Evolutionary conservation across 2,329 filamentous ascomycete genomes (phyloP), one percentile per base, ranked within the genome.

Genomic region (Aspergillus proliferans): DNA sequence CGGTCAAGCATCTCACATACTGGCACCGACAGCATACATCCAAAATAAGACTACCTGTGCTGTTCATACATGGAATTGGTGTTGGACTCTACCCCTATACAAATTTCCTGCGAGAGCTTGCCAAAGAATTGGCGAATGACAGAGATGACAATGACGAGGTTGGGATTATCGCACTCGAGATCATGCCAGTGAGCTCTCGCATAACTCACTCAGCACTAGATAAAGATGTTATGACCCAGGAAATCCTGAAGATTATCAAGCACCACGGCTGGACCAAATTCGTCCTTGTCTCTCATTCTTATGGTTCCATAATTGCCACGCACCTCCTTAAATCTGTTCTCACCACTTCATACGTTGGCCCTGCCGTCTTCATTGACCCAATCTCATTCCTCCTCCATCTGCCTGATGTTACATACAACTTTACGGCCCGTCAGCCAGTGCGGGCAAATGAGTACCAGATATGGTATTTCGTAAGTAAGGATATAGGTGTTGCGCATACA

Each of bases 31-130:
- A 81, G 4, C 84, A 87, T 59, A 80, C 75, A 0, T 82, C 80
- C 1, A 75, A 74, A 46, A 78, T 72, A 1, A 72, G 73, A 39
- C 67, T 79, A 0, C 85, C 85, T 0, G 66, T 88, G 6, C 66
- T 88, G 3, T 87, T 87, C 66, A 74, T 87, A 43, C 85, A 88
- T 56, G 85, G 85, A 14, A 86, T 87, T 44, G 84, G 85, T 39
- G 75, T 88, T 49, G 85, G 85, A 0, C 74, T 88, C 2, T 79
- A 79, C 60, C 78, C 83, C 0, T 86, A 87, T 56, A 69, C 76
- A 10, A 63, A 68, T 14, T 85, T 85, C 58, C 68, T 88, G 1
- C 62, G 67, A 30, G 74, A 77, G 45, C 65, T 87, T 80, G 3
- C 30, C 30, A 34, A 34, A 34, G 30, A 15, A 15, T 15, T 15